Base-by-base conservation (phyloP, 495 filamentous ascomycete genomes). In the Parathielavia appendiculata region DNA sequence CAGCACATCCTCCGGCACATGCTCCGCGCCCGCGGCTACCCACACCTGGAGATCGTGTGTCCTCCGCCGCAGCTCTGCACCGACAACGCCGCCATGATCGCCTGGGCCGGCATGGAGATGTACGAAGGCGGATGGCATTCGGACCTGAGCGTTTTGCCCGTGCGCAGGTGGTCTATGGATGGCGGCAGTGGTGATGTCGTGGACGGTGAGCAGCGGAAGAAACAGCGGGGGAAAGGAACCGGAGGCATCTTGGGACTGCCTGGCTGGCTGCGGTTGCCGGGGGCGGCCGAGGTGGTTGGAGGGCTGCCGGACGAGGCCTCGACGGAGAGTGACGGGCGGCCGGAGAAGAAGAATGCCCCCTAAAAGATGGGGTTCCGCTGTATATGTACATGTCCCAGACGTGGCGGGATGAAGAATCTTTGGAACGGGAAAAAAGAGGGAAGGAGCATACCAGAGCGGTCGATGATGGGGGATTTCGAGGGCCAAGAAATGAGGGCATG, bases 31-130 rank as follows among this genome's bases (percentile, higher is more conserved):
- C 76, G 84, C 14, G 88, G 88, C 0, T 86, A 82, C 63, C 61
- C 61, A 6, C 57, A 86, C 57, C 17, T 96, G n/a, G 57, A 76
- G 30, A 62, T 97, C 13, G 69, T 84, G 5, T 85, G 85, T 40
- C 93, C 93, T 20, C 93, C 93, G 5, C 66, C 79, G 20, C 73
- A 76, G 47, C 75, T 92, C 60, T 96, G 93, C 63, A 96, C 89
- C 0, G 93, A 98, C 67, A 97, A 97, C 74, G 93, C 92, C 16
- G 90, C 90, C n/a, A 98, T 97, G 93, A 91, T 97, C 63, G 92
- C 88, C 1, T 98, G 93, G 93, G 80, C 92, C 6, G 93, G 88
- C 0, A 79, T 91, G 54, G 92, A 96, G 76, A 95, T 97, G 90
- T 97, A 78, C 57, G 84, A 91, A 69, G 82, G 78, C 4, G 91